Conservation (phyloP, 1,139 yeast genomes). For the Entelexis paramagnoliae region DNA sequence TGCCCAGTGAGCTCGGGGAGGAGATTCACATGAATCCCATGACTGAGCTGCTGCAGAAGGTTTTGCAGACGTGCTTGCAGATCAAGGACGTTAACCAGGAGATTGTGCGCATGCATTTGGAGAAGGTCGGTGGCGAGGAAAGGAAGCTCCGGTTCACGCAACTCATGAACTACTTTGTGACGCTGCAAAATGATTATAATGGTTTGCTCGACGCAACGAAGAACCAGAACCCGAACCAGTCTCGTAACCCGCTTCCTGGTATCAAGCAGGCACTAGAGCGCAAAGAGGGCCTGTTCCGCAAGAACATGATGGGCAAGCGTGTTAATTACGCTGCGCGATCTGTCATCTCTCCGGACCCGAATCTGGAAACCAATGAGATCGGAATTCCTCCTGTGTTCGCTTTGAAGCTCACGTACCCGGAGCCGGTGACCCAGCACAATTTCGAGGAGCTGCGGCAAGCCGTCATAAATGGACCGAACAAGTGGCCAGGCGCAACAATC, state of each 20-base stretch:
- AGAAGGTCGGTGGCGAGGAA: constrained; percentile 60
- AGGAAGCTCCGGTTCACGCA: constrained; percentile 73
- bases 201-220: constrained; percentile 88
- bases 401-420: constrained; percentile 88
- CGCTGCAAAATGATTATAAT: constrained; percentile 89
- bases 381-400: constrained; percentile 99
- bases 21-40: constrained; percentile 91
- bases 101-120: constrained; percentile 33
- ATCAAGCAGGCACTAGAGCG: constrained; percentile 95
- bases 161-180: constrained; percentile 89
- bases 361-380: constrained; percentile 88
- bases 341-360: constrained; percentile 98
- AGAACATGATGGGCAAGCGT: constrained; percentile 99
- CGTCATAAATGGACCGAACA: constrained; percentile 92
- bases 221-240: constrained; percentile 56
- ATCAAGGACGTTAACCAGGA: constrained; percentile 86
- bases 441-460: constrained; percentile 86
- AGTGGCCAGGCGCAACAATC: constrained; percentile 98
- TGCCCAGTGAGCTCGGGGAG: constrained; percentile 95
- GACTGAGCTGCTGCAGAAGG: constrained; percentile 72
- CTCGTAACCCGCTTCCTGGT: constrained; percentile 81
- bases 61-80: constrained; percentile 66
- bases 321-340: constrained; percentile 98
- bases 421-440: constrained; percentile 93
- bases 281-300: constrained; percentile 81